These are phyloP conservation scores for Cercospora sp. DNA, from an alignment of 2,329 filamentous ascomycete genomes.

Conservation along the genomic window DNA sequence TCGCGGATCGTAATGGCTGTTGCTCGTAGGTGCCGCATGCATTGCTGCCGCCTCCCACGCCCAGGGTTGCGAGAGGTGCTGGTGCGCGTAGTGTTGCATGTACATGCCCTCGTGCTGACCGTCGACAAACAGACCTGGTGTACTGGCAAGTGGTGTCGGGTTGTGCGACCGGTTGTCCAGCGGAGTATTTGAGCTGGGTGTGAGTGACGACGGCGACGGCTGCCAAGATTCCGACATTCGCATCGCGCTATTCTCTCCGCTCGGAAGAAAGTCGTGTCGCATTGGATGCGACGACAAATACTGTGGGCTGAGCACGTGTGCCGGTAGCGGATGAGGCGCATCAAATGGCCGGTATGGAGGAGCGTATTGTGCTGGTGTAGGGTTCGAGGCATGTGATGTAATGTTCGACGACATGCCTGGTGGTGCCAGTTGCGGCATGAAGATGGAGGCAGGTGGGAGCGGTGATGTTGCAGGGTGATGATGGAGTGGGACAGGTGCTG, in stretches of 20 bases:
- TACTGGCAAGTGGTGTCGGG: conserved; percentile 11
- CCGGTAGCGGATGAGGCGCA: conserved; percentile 1
- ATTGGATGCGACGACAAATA: not conserved
- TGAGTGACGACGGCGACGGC: conserved; percentile 14
- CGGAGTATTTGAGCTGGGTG: conserved; percentile 9
- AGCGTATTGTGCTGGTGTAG: conserved; percentile 10
- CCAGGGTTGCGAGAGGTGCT: conserved; percentile 8
- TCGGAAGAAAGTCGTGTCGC: conserved; percentile 2
- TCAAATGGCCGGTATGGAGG: conserved; percentile 16
- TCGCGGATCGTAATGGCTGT: conserved; percentile 14
- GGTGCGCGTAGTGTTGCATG: not conserved
- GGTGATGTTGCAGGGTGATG: conserved; percentile 14
- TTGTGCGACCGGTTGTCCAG: conserved; percentile 10
- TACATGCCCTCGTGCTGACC: not conserved
- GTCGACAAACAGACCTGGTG: conserved; percentile 2
- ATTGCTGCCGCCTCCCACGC: conserved; percentile 5
- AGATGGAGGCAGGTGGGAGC: conserved; percentile 12
- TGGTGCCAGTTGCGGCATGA: conserved; percentile 12
- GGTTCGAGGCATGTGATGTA: not conserved
- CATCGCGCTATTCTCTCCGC: conserved; percentile 4
- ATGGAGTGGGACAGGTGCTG: conserved; percentile 11
- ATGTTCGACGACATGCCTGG: not conserved
- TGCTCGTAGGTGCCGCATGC: conserved; percentile 1
- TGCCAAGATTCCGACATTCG: conserved; percentile 15
- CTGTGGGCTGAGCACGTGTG: conserved; percentile 1